Base-by-base conservation (phyloP, 2,329 filamentous ascomycete genomes). In the Phyllosticta citriasiana region DNA sequence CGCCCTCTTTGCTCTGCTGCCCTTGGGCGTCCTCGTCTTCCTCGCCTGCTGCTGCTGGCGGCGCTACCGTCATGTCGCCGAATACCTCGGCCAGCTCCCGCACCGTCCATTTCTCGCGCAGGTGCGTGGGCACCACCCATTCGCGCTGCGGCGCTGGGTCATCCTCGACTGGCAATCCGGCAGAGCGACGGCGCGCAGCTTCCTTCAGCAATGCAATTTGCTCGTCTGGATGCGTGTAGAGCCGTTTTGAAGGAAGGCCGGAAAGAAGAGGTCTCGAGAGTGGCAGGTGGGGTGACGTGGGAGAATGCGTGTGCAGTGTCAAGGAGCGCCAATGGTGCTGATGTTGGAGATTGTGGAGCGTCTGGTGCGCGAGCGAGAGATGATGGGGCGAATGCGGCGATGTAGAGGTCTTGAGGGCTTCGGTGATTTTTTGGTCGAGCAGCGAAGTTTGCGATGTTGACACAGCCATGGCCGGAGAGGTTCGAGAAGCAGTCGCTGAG, bases 181-280 rank as follows among this genome's bases (percentile, higher is more conserved):
- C 67, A 60, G 79, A 82, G 65, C 76, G 73, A 57, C 77, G 76
- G 59, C 72, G 71, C 53, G 80, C 75, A 19, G 75, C 83, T 30
- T 80, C 78, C 66, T 86, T 85, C 60, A 92, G 78, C 60, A 88
- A 81, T 65, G 84, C 85, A 65, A 89, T 85, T 74, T 93, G 89
- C 74, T 92, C 89, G 71, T 94, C 89, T 1, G 89, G 89, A 69
- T 94, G 88, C 57, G 89, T 79, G 73, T 94, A 93, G 52, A 91
- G 79, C 54, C 86, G 82, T 53, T 82, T 81, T 0, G 89, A 88
- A 1, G 89, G 88, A 3, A 92, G 75, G 26, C 89, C 89, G 24
- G 84, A 86, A 61, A 94, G 79, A 58, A 93, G 72, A 5, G 85
- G 84, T 22, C 88, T 82, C 1, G 81, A 76, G 9, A 84, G 78